Base-by-base conservation (phyloP, 2,329 filamentous ascomycete genomes). In the Fusarium buxicola region DNA sequence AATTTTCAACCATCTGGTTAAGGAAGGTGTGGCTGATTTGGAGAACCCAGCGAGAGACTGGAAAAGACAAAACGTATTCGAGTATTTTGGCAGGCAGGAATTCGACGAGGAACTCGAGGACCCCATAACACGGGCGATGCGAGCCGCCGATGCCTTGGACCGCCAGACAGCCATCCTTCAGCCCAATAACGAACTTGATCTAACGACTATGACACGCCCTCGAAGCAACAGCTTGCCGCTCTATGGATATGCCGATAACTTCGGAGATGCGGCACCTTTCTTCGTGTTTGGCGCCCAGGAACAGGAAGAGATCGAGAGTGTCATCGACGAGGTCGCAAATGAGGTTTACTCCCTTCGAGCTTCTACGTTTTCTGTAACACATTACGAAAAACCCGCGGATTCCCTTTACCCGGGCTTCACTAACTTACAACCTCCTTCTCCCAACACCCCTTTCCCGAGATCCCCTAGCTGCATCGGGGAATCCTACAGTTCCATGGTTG, bases 121-220 rank as follows among this genome's bases (percentile, higher is more conserved):
- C 65, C 83, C 84, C 39, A 82, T 80, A 54, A 80, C 78, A 18
- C 78, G 76, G 65, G 84, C 85, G 31, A 88, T 87, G 84, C 78
- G 82, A 66, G 84, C 84, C 13, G 86, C 85, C 8, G 85, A 88
- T 52, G 82, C 81, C 3, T 77, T 88, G 32, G 83, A 88, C 66
- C 78, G 78, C 50, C 76, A 84, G 60, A 87, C 85, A 0, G 84
- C 81, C 43, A 81, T 75, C 18, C 72, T 87, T n/a, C 84, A 88
- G 60, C 77, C 78, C 0, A 76, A 69, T 43, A 77, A 78, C 50
- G 79, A 83, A 36, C 71, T 84, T n/a, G 82, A 84, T 45, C 73
- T 85, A 32, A 80, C 79, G 1, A 62, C 72, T 27, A 65, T 64
- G 2, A 60, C 62, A 13, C 78, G 80, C 2, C 77, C 77, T 18